These are phyloP conservation scores for Schizochytrium sp. DNA, from an alignment of 108 stramenopile genomes.

Conservation along the genomic window DNA sequence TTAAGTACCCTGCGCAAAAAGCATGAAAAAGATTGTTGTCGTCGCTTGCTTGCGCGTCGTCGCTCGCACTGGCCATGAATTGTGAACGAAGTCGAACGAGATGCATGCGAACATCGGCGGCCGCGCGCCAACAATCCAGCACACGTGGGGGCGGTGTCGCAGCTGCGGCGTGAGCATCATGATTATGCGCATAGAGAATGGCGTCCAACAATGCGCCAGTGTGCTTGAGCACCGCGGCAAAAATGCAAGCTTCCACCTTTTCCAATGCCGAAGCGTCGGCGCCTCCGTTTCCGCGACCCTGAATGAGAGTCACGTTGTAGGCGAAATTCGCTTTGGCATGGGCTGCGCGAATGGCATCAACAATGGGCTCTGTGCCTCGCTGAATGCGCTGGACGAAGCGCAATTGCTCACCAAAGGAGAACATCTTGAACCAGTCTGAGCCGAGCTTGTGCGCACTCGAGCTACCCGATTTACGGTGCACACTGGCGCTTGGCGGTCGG, in stretches of 20 bases:
- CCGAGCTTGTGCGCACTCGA: background rate
- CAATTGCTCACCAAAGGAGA: background rate
- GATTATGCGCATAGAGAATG: conserved; percentile 17
- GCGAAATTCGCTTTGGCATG: conserved; percentile 16
- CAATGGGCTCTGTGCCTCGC: conserved; percentile 22
- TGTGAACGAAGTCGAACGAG: background rate
- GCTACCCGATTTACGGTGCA: background rate
- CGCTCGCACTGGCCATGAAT: background rate
- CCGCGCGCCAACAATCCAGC: conserved; percentile 16
- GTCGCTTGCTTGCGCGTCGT: background rate
- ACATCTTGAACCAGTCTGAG: background rate
- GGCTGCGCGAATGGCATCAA: background rate
- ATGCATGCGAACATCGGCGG: conserved; percentile 25
- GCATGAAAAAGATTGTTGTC: background rate
- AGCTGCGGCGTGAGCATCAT: too few relatives aligned
- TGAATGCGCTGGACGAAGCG: conserved; percentile 24
- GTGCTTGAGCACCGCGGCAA: conserved; percentile 35
- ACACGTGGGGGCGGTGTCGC: background rate
- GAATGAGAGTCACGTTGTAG: conserved; percentile 25
- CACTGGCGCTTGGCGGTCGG: background rate
- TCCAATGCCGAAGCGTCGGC: conserved; percentile 23
- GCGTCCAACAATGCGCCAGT: conserved; percentile 20
- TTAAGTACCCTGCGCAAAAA: background rate
- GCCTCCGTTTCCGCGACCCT: conserved; percentile 26
- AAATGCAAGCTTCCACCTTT: conserved; percentile 25